Conservation (phyloP, 1,284 basidiomycete genomes). For the Rhodotorula sp. region DNA sequence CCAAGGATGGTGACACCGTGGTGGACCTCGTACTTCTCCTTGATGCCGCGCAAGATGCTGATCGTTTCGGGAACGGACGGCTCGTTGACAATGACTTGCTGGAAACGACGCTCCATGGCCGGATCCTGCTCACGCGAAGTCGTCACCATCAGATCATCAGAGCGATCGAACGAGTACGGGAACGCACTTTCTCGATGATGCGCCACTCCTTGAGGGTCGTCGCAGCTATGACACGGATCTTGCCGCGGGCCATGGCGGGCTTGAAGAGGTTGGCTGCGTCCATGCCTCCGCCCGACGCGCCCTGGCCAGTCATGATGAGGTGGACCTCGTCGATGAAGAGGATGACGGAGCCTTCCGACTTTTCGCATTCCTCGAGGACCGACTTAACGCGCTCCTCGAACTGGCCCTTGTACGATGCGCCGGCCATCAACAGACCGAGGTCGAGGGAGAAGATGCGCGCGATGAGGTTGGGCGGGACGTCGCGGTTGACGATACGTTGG, state of each 20-base stretch:
- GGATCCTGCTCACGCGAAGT: neutral
- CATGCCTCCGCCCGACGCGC: slow-evolving; percentile 51
- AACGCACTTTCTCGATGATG: slow-evolving; percentile 74
- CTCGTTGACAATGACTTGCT: slow-evolving; percentile 80
- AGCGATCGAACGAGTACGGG: neutral
- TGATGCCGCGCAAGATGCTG: slow-evolving; percentile 85
- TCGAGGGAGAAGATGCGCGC: slow-evolving; percentile 63
- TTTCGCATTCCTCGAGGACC: slow-evolving; percentile 89
- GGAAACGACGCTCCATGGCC: slow-evolving; percentile 75
- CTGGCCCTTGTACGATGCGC: slow-evolving; percentile 67
- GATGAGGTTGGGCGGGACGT: slow-evolving; percentile 74
- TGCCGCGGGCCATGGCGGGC: slow-evolving; percentile 67
- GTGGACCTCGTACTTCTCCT: slow-evolving; percentile 70
- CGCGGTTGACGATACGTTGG: slow-evolving; percentile 76
- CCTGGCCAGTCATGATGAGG: slow-evolving; percentile 82
- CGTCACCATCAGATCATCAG: neutral
- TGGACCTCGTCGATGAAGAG: slow-evolving; percentile 93
- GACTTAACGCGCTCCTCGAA: slow-evolving; percentile 96
- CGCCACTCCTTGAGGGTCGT: slow-evolving; percentile 87
- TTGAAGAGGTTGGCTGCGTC: slow-evolving; percentile 79
- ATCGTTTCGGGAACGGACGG: slow-evolving; percentile 88
- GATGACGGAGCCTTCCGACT: slow-evolving; percentile 76
- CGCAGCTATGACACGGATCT: slow-evolving; percentile 84
- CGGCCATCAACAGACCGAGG: slow-evolving; percentile 91
- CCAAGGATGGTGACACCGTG: slow-evolving; percentile 81